These are phyloP conservation scores for Euphrasia arctica DNA, from an alignment of 305 asterid genomes.

Conservation along the genomic window DNA sequence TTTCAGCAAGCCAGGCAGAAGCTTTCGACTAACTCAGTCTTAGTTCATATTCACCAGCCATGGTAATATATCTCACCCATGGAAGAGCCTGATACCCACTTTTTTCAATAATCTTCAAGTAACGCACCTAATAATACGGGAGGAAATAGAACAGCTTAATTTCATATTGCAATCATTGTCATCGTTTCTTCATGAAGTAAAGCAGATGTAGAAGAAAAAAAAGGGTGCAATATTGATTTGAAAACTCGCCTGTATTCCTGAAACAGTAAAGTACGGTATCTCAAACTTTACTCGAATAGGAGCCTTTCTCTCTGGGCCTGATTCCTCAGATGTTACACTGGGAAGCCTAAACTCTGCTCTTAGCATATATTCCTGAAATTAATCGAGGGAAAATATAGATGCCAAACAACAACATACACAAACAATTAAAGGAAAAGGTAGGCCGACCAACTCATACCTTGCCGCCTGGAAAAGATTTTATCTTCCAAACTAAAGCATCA, in stretches of 20 bases:
- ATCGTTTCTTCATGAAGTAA: too few species aligned
- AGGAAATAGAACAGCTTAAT: too few species aligned
- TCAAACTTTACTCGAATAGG: slow-evolving; percentile 89
- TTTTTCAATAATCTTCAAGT: slow-evolving; percentile 47
- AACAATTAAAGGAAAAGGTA: background rate
- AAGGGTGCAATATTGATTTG: background rate
- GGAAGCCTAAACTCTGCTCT: slow-evolving; percentile 92
- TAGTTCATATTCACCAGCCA: slow-evolving; percentile 53
- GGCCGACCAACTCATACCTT: slow-evolving; percentile 48
- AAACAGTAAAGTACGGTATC: slow-evolving; percentile 95
- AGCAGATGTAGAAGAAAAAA: too few species aligned
- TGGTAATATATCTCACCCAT: slow-evolving; percentile 50
- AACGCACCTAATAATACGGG: slow-evolving; percentile 37
- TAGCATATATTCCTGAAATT: slow-evolving; percentile 68
- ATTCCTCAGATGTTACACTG: slow-evolving; percentile 74
- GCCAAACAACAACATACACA: slow-evolving; percentile 7
- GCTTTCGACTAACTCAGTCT: slow-evolving; percentile 28
- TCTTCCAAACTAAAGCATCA: slow-evolving; percentile 86
- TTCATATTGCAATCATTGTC: too few species aligned
- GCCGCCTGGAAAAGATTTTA: slow-evolving; percentile 90
- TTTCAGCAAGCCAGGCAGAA: background rate
- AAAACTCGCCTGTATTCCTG: slow-evolving; percentile 77
- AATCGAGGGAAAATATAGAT: slow-evolving; percentile 16
- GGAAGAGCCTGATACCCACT: slow-evolving; percentile 54
- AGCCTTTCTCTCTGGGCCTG: slow-evolving; percentile 84